Base-by-base conservation (phyloP, 768 basidiomycete genomes). In the Cystofilobasidium capitatum region DNA sequence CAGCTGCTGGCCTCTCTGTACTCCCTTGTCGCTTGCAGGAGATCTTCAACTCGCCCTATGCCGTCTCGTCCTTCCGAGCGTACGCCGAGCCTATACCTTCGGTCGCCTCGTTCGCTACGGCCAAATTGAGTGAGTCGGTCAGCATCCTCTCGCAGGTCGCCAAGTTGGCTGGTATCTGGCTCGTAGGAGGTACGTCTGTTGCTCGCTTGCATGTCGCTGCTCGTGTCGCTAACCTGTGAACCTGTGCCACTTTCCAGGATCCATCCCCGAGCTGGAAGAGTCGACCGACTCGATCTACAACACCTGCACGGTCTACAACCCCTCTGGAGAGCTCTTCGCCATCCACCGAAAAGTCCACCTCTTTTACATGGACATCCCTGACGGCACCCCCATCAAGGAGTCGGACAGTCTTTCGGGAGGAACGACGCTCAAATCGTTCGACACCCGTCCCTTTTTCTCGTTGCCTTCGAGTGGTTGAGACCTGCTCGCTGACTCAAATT, bases 311-410 rank as follows among this genome's bases (percentile, higher is more conserved):
- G 89, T 91, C 6, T 96, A 92, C 77, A 87, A 86, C 62, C 92
- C 78, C 7, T 5, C 68, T 90, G 92, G 93, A 31, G 84, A 89
- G 63, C 81, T 98, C 31, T 83, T 98, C 17, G 87, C 88, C 0
- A 84, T 83, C 44, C 91, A 98, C 78, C 86, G 94, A 62, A 99
- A 99, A 77, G 83, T 98, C 1, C 96, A 99, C 75, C 80, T 99
- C 6, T 99, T 98, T 77, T 94, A 99, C 75, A 97, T 98, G 70
- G 91, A 98, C 74, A 94, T 99, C 40, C 77, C 76, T 14, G 75
- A 77, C 40, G 69, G 71, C 65, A 75, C 76, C 69, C 71, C 68
- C 1, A 77, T 78, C 74, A 77, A 77, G 69, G 75, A 94, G 79
- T 91, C 89, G 75, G 88, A 91, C 75, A 88, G 86, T 1, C 78